Evolutionary conservation across 192 early-diverging fungal genomes (phyloP).

Genomic region (Gigaspora rosea): DNA sequence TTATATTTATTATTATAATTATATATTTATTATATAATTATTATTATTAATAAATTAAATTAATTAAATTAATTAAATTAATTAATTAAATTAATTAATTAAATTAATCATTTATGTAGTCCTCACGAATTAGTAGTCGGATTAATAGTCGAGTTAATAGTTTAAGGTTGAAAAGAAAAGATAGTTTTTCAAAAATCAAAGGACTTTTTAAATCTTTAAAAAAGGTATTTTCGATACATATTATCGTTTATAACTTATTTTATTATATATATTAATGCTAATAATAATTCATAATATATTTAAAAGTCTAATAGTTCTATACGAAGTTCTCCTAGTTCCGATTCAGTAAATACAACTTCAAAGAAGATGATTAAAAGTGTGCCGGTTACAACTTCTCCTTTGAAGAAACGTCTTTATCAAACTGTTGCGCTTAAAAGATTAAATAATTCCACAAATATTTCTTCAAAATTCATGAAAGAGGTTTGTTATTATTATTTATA

Average conservation of each 20-base stretch:
- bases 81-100: too few relatives aligned
- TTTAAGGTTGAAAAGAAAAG: not conserved
- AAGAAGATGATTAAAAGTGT: not conserved
- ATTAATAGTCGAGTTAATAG: not conserved
- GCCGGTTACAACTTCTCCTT: not conserved
- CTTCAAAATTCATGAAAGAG: not conserved
- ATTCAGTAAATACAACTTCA: not conserved
- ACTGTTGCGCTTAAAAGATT: not conserved
- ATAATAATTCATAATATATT: not conserved
- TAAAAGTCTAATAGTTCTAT: too few relatives aligned
- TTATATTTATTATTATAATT: too few relatives aligned
- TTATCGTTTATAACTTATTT: not conserved
- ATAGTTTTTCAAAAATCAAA: slow-evolving; percentile 1
- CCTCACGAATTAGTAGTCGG: too few relatives aligned
- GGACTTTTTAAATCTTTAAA: not conserved
- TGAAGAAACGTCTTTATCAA: not conserved
- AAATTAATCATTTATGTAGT: too few relatives aligned
- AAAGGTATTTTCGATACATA: not conserved
- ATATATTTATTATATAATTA: too few relatives aligned
- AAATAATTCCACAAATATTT: not conserved
- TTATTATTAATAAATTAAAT: too few relatives aligned
- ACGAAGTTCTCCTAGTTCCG: not conserved
- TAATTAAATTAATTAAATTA: too few relatives aligned
- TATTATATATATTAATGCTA: not conserved
- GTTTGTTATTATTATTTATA: not conserved